phyloP scores from a whole-genome alignment of 2,329 filamentous ascomycete genomes.

The Verticillium zaregamsianum region DNA sequence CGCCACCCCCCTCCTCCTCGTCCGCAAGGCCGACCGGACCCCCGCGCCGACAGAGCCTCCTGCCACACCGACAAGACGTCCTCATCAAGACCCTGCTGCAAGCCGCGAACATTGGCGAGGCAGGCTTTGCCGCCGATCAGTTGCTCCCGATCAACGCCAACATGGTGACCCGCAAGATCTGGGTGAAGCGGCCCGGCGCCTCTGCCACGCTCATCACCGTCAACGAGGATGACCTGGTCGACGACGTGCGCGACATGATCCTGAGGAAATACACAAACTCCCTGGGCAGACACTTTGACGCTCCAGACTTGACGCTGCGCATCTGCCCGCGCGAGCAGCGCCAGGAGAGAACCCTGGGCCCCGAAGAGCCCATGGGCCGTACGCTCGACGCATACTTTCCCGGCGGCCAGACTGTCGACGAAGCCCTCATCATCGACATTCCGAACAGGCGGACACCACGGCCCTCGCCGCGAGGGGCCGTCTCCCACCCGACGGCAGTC shows the following conservation, averaged over 20 bases:
- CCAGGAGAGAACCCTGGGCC: slow-evolving; percentile 68
- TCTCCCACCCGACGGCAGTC: slow-evolving; percentile 39
- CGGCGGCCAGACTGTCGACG: slow-evolving; percentile 80
- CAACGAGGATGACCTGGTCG: slow-evolving; percentile 83
- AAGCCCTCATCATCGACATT: slow-evolving; percentile 88
- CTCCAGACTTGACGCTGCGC: slow-evolving; percentile 80
- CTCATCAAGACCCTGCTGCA: slow-evolving; percentile 51
- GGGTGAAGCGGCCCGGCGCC: slow-evolving; percentile 83
- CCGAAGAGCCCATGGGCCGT: slow-evolving; percentile 77
- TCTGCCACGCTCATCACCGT: slow-evolving; percentile 86
- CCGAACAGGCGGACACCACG: slow-evolving; percentile 72
- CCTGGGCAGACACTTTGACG: slow-evolving; percentile 80
- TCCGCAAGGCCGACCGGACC: slow-evolving; percentile 19
- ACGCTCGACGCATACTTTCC: slow-evolving; percentile 81
- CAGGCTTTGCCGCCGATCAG: slow-evolving; percentile 32
- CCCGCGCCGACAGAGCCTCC: slow-evolving; percentile 37
- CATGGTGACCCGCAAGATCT: slow-evolving; percentile 77
- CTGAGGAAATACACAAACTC: slow-evolving; percentile 92
- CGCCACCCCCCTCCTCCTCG: slow-evolving; percentile 2
- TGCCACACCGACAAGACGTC: slow-evolving; percentile 38
- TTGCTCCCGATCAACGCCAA: slow-evolving; percentile 35
- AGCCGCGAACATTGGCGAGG: slow-evolving; percentile 32
- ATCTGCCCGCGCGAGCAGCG: slow-evolving; percentile 67
- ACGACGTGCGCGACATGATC: slow-evolving; percentile 91
- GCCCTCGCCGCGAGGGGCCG: slow-evolving; percentile 64